Percentiles rank a stretch among this genome's conserved stretches.
phyloP scores from a whole-genome alignment of 768 basidiomycete genomes.

The Termitomyces sp. region DNA sequence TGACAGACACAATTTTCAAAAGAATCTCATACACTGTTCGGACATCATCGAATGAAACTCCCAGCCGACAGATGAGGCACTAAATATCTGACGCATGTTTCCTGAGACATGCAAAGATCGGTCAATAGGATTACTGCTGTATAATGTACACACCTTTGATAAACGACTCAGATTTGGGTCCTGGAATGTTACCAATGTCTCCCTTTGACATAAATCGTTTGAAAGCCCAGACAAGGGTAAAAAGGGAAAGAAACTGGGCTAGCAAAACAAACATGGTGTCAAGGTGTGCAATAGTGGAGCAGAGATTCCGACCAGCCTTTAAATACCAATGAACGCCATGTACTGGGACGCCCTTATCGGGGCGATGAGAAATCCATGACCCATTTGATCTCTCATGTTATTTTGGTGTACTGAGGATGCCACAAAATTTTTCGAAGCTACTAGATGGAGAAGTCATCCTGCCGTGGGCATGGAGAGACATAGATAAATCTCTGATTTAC shows the following conservation, averaged over 20 bases:
- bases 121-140: not conserved
- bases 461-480: too few relatives aligned
- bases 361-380: too few relatives aligned
- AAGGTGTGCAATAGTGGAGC: not conserved
- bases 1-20: not conserved
- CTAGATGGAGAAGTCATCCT: too few relatives aligned
- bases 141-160: constrained; percentile 21
- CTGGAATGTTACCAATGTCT: constrained; percentile 33
- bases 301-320: not conserved
- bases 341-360: too few relatives aligned
- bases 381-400: too few relatives aligned
- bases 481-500: too few relatives aligned
- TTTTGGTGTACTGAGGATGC: too few relatives aligned
- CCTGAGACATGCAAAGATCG: constrained; percentile 3
- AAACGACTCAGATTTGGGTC: constrained; percentile 28
- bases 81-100: constrained; percentile 17
- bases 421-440: too few relatives aligned
- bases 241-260: constrained; percentile 3
- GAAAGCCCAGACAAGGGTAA: constrained; percentile 11
- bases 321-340: not conserved
- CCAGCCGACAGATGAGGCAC: constrained; percentile 12
- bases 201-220: constrained; percentile 16
- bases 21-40: constrained; percentile 9
- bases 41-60: constrained; percentile 13
- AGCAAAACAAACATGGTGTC: constrained; percentile 7